Base-by-base conservation (phyloP, 2,329 filamentous ascomycete genomes). In the Cercospora sp. region DNA sequence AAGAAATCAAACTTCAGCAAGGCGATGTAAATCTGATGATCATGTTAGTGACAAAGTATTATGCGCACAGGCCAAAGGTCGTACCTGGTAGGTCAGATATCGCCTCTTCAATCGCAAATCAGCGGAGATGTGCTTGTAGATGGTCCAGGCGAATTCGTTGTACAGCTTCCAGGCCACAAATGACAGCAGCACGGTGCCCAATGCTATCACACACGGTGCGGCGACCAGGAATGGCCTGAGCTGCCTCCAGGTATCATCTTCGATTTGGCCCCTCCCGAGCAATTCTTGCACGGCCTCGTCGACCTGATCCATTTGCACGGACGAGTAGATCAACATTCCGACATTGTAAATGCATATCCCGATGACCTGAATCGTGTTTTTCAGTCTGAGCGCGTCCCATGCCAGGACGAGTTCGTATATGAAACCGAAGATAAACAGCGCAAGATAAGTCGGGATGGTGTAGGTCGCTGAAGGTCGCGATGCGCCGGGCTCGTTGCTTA, bases 1-100 rank as follows among this genome's bases (percentile, higher is more conserved):
- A 99, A 99, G 82, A 99, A 98, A 82, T 99, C 95, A 80, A 99
- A 99, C 81, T 99, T 99, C 72, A 99, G 87, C 10, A 99, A 87
- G 43, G 95, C 93, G 77, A 99, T 97, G 81, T 97, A 99, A 80
- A 99, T 94, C 94, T 97, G 70, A 5, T 8, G 34, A 45, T n/a
- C 16, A 16, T 34, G 21, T 70, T 76, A 51, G 53, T 57, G 26
- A 57, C 8, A 13, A 26, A 30, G 24, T 30, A 16, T 30, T 21
- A 5, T 57, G 13, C 53, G 53, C 24, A 12, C 53, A 28, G 24
- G 26, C 28, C 24, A 32, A 32, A 37, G 5, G 5, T 49, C 84
- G 63, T 84, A 97, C 93, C 89, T 99, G 95, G 79, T 97, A 99
- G 70, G 94, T 92, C 69, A 99, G 86, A 83, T 97, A 99, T 72